Evolutionary conservation across 2,329 filamentous ascomycete species (phyloP).

Genomic region (Aureobasidium sp.): DNA sequence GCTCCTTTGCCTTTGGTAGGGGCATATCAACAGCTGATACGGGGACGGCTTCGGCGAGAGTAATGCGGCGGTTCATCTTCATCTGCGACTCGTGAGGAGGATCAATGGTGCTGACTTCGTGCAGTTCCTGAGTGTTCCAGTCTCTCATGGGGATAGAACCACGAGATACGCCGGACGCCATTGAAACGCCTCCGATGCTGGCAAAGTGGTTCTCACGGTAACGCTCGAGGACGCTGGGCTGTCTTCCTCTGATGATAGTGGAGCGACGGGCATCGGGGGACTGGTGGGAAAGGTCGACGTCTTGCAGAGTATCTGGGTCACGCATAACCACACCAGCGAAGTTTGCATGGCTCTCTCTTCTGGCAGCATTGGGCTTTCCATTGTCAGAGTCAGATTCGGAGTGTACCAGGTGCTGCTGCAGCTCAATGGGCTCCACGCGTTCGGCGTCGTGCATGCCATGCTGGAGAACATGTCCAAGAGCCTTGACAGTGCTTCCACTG

Average conservation of each 20-base stretch:
- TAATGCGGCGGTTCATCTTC: neutral
- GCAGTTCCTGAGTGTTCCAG: constrained; percentile 4
- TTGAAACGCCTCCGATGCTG: neutral
- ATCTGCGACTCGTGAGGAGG: constrained; percentile 11
- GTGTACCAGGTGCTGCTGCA: neutral
- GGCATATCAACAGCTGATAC: constrained; percentile 9
- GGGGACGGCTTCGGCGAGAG: constrained; percentile 13
- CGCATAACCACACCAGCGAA: neutral
- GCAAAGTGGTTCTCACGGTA: constrained; percentile 7
- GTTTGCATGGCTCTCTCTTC: constrained; percentile 3
- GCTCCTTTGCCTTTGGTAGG: constrained; percentile 6
- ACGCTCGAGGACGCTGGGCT: constrained; percentile 7
- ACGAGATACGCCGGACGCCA: neutral
- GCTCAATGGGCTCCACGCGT: neutral
- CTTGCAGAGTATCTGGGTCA: constrained; percentile 3
- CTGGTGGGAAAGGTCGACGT: neutral
- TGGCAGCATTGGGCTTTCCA: neutral
- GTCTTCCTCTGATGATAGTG: neutral
- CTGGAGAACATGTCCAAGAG: neutral
- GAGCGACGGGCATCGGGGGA: neutral
- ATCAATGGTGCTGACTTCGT: constrained; percentile 5
- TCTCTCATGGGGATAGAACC: neutral
- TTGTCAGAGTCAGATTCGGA: neutral
- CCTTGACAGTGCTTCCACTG: neutral
- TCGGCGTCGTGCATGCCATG: neutral